Base-by-base conservation (phyloP, 805 yeast species). In the Isabelozyma pseudorhagii region DNA sequence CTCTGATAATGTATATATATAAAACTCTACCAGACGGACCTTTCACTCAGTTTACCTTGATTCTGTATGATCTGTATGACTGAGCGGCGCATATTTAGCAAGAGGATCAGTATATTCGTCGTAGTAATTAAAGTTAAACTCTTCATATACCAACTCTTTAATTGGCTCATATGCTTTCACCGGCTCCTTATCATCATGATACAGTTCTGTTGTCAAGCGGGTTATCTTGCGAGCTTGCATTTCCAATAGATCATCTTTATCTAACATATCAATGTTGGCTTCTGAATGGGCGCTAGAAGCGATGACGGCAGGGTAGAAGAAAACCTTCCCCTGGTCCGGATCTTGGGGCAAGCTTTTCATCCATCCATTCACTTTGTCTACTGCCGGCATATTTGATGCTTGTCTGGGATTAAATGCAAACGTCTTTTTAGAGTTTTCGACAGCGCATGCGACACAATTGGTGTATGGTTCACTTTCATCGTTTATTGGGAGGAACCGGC, bases 341-440 rank as follows among this genome's bases (percentile, higher is more conserved):
- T 59, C 42, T 14, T 54, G 53, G 1, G 92, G 92, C 3, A 87
- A 76, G 28, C 74, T 71, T 3, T 69, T 67, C 36, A 87, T 77
- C 94, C 94, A 87, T 6, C 63, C 67, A 38, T 72, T 72, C 0
- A 87, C 87, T 57, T 87, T 87, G 57, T 87, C 93, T 44, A 66
- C 70, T 53, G 76, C 79, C 1, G 82, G 75, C 91, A 87, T 86
- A 62, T 82, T 83, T 8, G 77, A 68, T 2, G 83, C 82, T 29
- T 66, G 66, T 58, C 89, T 72, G 10, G 93, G 93, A 50, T 85
- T 77, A 59, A 87, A 85, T 14, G n/a, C n/a, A 31, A 31, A 31
- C 9, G 10, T 31, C 36, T 31, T 31, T 31, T 31, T 31, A 31
- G 36, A 31, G n/a, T 31, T 31, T 31, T 10, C 36, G 9, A 31